Evolutionary conservation across 768 basidiomycete species (phyloP).

Genomic region (Kwoniella botswanensis): DNA sequence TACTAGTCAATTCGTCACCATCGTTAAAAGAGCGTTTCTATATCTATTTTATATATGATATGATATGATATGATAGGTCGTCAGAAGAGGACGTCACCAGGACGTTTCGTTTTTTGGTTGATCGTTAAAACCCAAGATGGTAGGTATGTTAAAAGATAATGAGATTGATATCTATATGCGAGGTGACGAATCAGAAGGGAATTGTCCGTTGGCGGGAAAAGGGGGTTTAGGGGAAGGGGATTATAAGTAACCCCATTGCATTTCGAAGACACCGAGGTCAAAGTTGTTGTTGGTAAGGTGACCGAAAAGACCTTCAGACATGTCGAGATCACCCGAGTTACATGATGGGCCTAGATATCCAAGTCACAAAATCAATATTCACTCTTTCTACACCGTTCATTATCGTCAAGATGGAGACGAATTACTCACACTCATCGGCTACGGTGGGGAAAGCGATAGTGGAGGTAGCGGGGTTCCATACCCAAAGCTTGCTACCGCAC

Average conservation of each 20-base stretch:
- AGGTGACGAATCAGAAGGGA: conserved; percentile 7
- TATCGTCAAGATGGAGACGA: no score
- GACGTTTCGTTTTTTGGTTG: neutral
- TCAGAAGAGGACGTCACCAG: conserved; percentile 1
- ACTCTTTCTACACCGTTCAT: neutral
- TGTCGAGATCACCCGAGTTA: conserved; percentile 46
- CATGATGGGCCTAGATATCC: conserved; percentile 39
- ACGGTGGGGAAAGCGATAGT: conserved; percentile 24
- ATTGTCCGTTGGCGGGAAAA: neutral
- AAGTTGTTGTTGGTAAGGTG: conserved; percentile 32
- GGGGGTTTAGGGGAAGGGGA: neutral
- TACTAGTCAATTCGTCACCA: conserved; percentile 11
- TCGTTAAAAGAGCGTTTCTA: conserved; percentile 18
- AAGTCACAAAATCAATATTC: neutral
- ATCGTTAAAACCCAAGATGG: conserved; percentile 11
- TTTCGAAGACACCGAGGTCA: conserved; percentile 29
- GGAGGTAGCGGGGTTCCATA: conserved; percentile 21
- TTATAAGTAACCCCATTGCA: conserved; percentile 26
- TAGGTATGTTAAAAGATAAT: neutral
- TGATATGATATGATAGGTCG: neutral
- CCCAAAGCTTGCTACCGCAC: conserved; percentile 23
- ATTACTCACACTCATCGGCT: conserved; percentile 26
- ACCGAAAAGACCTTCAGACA: conserved; percentile 47
- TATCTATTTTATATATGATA: conserved; percentile 1
- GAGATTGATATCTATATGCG: conserved; percentile 1